A percentile compares a stretch with the other conserved stretches of the same genome.
phyloP scores from a whole-genome alignment of 164 flowering plant genomes.

The Hamamelis virginiana region DNA sequence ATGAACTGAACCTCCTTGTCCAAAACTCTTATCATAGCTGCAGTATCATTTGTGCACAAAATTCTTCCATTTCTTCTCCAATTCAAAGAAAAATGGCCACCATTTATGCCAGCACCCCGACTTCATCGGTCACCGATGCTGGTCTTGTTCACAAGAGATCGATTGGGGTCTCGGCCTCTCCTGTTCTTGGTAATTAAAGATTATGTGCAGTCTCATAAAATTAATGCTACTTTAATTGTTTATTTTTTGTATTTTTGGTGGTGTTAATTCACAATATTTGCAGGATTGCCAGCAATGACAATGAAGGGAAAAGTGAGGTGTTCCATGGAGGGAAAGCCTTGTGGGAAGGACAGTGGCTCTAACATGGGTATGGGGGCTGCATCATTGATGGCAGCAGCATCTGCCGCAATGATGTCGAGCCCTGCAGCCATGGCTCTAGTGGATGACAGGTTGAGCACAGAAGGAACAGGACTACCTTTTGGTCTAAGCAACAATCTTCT shows the following conservation, averaged over 20 bases:
- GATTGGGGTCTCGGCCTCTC: slow-evolving; percentile 7
- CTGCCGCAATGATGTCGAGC: slow-evolving; percentile 19
- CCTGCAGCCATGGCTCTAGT: slow-evolving; percentile 67
- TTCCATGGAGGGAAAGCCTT: slow-evolving; percentile 24
- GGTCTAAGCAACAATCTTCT: slow-evolving; percentile 91
- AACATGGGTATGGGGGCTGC: slow-evolving; percentile 21
- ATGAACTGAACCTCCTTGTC: not conserved
- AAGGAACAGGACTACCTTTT: slow-evolving; percentile 90
- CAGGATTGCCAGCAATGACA: slow-evolving; percentile 30
- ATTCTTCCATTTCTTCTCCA: not conserved
- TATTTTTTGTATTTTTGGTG: too few relatives aligned
- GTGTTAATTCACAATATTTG: not conserved
- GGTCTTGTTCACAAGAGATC: slow-evolving; percentile 17
- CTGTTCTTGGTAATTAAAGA: slow-evolving; percentile 31
- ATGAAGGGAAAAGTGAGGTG: slow-evolving; percentile 31
- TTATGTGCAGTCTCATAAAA: too few relatives aligned
- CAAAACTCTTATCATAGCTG: too few relatives aligned
- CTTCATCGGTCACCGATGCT: slow-evolving; percentile 20
- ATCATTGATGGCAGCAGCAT: slow-evolving; percentile 24
- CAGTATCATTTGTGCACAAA: too few relatives aligned
- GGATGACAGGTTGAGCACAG: slow-evolving; percentile 93
- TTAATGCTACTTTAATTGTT: too few relatives aligned
- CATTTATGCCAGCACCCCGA: slow-evolving; percentile 25
- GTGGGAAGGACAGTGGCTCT: not conserved
- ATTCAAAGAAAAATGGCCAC: slow-evolving; percentile 39